Conservation (phyloP, 2,329 filamentous ascomycete genomes). For the Clonostachys solani region DNA sequence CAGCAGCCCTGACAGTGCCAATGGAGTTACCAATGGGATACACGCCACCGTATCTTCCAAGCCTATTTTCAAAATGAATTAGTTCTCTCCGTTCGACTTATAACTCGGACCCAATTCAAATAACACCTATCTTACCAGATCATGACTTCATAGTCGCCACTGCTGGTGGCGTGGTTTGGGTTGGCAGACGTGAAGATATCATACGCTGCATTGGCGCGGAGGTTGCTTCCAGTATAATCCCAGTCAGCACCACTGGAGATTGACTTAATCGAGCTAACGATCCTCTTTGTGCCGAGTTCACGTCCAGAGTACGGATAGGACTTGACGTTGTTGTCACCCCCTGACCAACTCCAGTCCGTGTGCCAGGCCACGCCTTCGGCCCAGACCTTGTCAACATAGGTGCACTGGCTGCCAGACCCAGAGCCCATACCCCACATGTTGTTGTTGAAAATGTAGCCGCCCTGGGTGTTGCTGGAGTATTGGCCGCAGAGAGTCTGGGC, state of each 20-base stretch:
- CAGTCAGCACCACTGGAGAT: conserved; percentile 26
- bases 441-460: conserved; percentile 25
- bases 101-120: neutral
- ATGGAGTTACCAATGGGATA: conserved; percentile 27
- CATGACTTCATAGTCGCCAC: conserved; percentile 57
- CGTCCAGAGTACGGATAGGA: conserved; percentile 24
- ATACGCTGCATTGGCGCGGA: conserved; percentile 53
- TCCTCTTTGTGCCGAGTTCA: conserved; percentile 11
- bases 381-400: conserved; percentile 24
- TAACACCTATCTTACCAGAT: conserved; percentile 33
- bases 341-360: conserved; percentile 32
- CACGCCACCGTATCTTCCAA: conserved; percentile 9
- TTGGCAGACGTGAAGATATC: conserved; percentile 49
- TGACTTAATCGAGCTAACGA: conserved; percentile 20
- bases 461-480: neutral
- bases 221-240: conserved; percentile 18
- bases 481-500: neutral
- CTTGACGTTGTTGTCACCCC: conserved; percentile 30
- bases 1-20: conserved; percentile 30
- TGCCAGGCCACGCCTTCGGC: conserved; percentile 29
- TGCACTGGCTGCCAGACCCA: conserved; percentile 32
- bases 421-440: conserved; percentile 30
- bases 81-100: neutral
- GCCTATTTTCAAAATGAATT: conserved; percentile 3
- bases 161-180: conserved; percentile 26